Conservation (phyloP, 106 monocot species). For the Alisma plantagoaquatica region DNA sequence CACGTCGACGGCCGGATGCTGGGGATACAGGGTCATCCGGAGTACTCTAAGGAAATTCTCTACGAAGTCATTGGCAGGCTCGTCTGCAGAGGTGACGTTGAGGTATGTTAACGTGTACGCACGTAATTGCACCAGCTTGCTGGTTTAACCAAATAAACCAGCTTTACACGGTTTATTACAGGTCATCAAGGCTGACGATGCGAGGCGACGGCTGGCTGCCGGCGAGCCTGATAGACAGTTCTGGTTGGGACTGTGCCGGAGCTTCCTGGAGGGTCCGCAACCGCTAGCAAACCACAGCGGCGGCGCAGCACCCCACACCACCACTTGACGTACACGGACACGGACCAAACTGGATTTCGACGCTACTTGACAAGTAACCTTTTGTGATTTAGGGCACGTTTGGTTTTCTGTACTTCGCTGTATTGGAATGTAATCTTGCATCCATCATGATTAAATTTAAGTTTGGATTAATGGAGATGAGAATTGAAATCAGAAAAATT, state of each 20-base stretch:
- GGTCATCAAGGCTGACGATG: slow-evolving; percentile 29
- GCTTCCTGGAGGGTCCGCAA: slow-evolving; percentile 55
- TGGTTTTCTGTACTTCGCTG: no score
- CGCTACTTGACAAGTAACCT: no score
- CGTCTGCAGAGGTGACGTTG: slow-evolving; percentile 14
- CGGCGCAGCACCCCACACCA: no score
- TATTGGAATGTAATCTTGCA: no score
- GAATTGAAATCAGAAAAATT: no score
- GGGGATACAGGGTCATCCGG: slow-evolving; percentile 71
- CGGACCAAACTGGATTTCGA: no score
- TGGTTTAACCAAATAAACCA: neutral
- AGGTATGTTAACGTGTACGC: slow-evolving; percentile 17
- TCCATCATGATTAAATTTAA: no score
- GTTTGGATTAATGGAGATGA: no score
- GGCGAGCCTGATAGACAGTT: slow-evolving; percentile 37
- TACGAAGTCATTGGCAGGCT: slow-evolving; percentile 43
- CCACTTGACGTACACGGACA: no score
- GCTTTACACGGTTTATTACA: slow-evolving; percentile 8
- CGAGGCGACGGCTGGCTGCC: slow-evolving; percentile 19
- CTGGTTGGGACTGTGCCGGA: slow-evolving; percentile 54
- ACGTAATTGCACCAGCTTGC: neutral
- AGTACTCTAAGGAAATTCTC: slow-evolving; percentile 61
- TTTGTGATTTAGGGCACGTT: no score
- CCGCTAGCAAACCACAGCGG: no score
- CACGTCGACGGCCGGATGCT: slow-evolving; percentile 34